Evolutionary conservation across 495 filamentous ascomycete species (phyloP).

Genomic region (Aspergillus heteromorphus): DNA sequence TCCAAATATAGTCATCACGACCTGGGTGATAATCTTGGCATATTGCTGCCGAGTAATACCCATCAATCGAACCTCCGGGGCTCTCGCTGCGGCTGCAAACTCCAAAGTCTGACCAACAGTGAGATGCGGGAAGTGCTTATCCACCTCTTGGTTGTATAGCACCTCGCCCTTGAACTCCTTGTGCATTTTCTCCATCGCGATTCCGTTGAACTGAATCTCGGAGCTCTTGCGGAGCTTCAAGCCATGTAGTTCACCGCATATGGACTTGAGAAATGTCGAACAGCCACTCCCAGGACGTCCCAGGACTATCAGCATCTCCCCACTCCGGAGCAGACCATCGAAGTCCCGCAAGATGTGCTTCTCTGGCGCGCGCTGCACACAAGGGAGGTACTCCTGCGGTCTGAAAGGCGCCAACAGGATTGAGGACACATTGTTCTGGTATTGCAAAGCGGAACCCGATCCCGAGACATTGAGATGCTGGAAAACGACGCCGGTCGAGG

Average conservation of each 20-base stretch:
- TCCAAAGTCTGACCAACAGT: constrained; percentile 63
- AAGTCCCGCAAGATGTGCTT: constrained; percentile 40
- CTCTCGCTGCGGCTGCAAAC: constrained; percentile 54
- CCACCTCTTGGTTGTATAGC: constrained; percentile 58
- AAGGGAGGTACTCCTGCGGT: constrained; percentile 37
- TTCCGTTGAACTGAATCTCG: constrained; percentile 48
- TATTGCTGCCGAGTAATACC: constrained; percentile 39
- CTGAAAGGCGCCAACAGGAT: constrained; percentile 45
- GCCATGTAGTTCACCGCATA: constrained; percentile 35
- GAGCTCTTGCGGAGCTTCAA: constrained; percentile 37
- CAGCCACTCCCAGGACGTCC: constrained; percentile 43
- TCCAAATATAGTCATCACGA: constrained; percentile 59
- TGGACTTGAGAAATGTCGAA: constrained; percentile 39
- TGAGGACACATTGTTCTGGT: constrained; percentile 51
- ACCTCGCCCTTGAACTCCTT: constrained; percentile 60
- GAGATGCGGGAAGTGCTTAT: constrained; percentile 61
- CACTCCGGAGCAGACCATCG: constrained; percentile 33
- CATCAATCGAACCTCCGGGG: constrained; percentile 37
- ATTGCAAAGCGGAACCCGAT: constrained; percentile 48
- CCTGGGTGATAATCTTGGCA: constrained; percentile 45
- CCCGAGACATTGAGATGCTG: constrained; percentile 51
- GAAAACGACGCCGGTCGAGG: constrained; percentile 42
- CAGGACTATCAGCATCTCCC: constrained; percentile 38
- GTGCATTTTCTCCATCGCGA: constrained; percentile 48
- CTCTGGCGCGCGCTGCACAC: constrained; percentile 19